A percentile compares a stretch with the other conserved stretches of the same genome.
phyloP scores from a whole-genome alignment of 78 protist species.

The Tieghemostelium lacteum region DNA sequence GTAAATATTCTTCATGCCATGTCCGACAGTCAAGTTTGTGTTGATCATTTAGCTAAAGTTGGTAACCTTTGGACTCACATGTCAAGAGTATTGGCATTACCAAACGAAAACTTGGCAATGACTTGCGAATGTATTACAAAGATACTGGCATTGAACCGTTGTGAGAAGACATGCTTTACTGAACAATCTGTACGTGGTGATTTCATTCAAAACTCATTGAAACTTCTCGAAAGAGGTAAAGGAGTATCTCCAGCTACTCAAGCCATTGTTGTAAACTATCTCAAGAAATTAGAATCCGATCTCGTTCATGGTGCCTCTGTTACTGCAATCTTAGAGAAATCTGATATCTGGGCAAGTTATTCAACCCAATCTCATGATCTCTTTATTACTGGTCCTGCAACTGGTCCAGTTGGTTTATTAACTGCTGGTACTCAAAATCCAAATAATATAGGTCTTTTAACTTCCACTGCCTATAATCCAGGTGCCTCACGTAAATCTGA shows the following conservation, averaged over 20 bases:
- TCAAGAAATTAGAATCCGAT: conserved; percentile 63
- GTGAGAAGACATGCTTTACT: conserved; percentile 67
- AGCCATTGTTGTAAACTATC: conserved; percentile 71
- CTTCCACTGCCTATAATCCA: conserved; percentile 37
- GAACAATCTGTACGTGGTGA: conserved; percentile 51
- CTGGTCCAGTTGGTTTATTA: conserved; percentile 32
- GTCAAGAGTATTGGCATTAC: conserved; percentile 1
- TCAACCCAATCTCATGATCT: conserved; percentile 83
- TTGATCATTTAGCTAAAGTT: conserved; percentile 17
- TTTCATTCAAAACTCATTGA: conserved; percentile 16
- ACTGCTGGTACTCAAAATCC: conserved; percentile 35
- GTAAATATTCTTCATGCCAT: conserved; percentile 58
- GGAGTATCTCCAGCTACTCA: conserved; percentile 65
- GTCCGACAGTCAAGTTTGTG: conserved; percentile 65
- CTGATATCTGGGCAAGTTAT: conserved; percentile 68
- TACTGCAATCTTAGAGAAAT: conserved; percentile 41
- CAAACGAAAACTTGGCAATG: conserved; percentile 28
- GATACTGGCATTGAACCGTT: conserved; percentile 26
- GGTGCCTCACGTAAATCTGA: neutral
- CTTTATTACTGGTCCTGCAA: conserved; percentile 74
- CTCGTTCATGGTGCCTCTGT: conserved; percentile 42
- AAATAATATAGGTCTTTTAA: conserved; percentile 43
- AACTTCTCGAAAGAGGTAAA: conserved; percentile 71
- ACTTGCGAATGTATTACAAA: conserved; percentile 36
- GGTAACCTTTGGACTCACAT: conserved; percentile 33